These are phyloP conservation scores for Trichothecium sympodiale DNA, from an alignment of 2,329 filamentous ascomycete genomes.

Conservation along the genomic window DNA sequence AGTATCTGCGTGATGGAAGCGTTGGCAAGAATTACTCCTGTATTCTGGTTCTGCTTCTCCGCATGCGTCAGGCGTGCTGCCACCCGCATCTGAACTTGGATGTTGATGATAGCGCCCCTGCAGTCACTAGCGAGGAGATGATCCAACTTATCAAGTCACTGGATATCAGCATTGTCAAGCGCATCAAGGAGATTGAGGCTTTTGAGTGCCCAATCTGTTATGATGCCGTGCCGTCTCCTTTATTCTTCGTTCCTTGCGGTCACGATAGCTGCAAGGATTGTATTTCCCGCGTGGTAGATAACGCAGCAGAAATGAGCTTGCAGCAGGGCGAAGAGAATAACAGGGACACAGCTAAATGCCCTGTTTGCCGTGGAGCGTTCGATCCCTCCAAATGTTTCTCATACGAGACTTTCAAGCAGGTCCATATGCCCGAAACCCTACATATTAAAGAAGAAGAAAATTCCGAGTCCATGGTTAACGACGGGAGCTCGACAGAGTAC, in stretches of 20 bases:
- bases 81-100: slow-evolving; percentile 19
- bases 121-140: slow-evolving; percentile 38
- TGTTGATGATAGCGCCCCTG: slow-evolving; percentile 25
- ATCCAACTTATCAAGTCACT: slow-evolving; percentile 52
- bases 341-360: slow-evolving; percentile 52
- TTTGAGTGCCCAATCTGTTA: slow-evolving; percentile 80
- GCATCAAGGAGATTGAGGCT: slow-evolving; percentile 46
- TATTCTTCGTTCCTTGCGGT: slow-evolving; percentile 73
- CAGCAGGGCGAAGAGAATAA: slow-evolving; percentile 32
- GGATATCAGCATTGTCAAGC: slow-evolving; percentile 46
- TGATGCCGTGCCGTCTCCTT: slow-evolving; percentile 62
- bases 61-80: slow-evolving; percentile 63
- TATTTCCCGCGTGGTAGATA: slow-evolving; percentile 57
- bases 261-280: slow-evolving; percentile 73
- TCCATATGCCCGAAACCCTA: slow-evolving; percentile 50
- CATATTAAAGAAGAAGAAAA: slow-evolving; percentile 19
- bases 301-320: slow-evolving; percentile 38
- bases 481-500: slow-evolving; percentile 20
- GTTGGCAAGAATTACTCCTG: slow-evolving; percentile 63
- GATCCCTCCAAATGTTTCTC: slow-evolving; percentile 62
- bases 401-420: slow-evolving; percentile 60
- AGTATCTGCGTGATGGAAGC: slow-evolving; percentile 57
- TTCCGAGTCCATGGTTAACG: slow-evolving; percentile 24
- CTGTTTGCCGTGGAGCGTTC: slow-evolving; percentile 60
- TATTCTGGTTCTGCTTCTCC: slow-evolving; percentile 69